Conservation (phyloP, 345 rosid species). For the Eucalyptus urophylla region DNA sequence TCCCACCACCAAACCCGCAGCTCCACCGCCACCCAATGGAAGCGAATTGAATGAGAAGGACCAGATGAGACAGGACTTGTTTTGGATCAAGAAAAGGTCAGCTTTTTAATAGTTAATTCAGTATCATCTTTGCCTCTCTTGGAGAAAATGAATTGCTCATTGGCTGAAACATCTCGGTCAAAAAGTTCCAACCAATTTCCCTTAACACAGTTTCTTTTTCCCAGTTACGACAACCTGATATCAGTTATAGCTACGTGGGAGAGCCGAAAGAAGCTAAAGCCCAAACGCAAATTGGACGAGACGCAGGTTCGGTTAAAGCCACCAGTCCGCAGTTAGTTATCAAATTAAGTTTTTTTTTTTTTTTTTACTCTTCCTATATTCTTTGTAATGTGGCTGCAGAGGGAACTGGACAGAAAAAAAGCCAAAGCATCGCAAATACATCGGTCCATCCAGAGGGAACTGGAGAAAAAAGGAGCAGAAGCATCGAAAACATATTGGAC, state of each 20-base stretch:
- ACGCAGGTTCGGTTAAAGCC: constrained; percentile 31
- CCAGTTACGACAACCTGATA: constrained; percentile 42
- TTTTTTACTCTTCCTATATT: neutral
- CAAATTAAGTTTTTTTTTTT: neutral
- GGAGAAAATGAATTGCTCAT: neutral
- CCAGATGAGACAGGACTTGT: constrained; percentile 49
- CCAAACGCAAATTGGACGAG: constrained; percentile 33
- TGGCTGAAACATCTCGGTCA: neutral
- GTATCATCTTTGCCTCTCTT: neutral
- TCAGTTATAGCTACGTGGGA: constrained; percentile 47
- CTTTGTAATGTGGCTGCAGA: constrained; percentile 14
- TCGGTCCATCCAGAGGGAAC: constrained; percentile 13
- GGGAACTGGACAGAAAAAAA: constrained; percentile 18
- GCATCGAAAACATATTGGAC: constrained; percentile 18
- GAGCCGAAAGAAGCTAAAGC: constrained; percentile 37
- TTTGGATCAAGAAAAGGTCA: constrained; percentile 38
- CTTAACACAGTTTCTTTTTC: neutral
- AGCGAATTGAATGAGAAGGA: constrained; percentile 9
- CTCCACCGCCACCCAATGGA: neutral
- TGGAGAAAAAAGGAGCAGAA: constrained; percentile 16
- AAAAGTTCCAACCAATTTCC: neutral
- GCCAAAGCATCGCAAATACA: neutral
- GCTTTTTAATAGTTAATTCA: neutral
- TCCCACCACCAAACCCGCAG: neutral
- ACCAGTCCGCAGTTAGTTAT: neutral